Conservation (phyloP, 371 early-diverging fungal genomes). For the Mortierella sp. region DNA sequence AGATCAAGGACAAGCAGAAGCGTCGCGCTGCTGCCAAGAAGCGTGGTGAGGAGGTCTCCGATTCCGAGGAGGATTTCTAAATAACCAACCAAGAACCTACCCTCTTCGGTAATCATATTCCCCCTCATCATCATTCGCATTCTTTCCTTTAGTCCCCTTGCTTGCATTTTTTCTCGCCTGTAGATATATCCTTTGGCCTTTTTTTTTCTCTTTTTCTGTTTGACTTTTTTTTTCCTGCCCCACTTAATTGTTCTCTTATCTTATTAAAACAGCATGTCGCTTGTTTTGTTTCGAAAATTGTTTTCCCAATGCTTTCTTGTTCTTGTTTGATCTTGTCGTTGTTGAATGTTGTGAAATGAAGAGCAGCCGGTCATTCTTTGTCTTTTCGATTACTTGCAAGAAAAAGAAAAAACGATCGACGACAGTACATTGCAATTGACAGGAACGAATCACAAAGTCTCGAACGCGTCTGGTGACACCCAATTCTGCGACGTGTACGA, state of each 20-base stretch:
- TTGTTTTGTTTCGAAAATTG: conserved; percentile 4
- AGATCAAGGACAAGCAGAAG: conserved; percentile 54
- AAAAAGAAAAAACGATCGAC: too few species aligned
- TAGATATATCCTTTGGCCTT: conserved; percentile 10
- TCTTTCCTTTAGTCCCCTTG: neutral
- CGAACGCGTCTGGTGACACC: too few species aligned
- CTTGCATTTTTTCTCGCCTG: conserved; percentile 1
- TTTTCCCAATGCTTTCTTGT: neutral
- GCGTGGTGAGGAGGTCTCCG: conserved; percentile 45
- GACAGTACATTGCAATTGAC: too few species aligned
- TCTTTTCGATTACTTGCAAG: too few species aligned
- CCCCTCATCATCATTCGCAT: neutral
- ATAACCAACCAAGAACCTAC: conserved; percentile 2
- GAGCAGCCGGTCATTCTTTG: too few species aligned
- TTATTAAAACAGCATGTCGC: conserved; percentile 8
- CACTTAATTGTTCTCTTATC: neutral
- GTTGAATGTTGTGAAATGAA: too few species aligned
- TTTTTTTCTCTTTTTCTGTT: conserved; percentile 17
- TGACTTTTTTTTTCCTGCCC: conserved; percentile 16
- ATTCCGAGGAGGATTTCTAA: conserved; percentile 48
- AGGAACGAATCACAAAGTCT: too few species aligned
- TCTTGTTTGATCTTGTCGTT: neutral
- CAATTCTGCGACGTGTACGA: too few species aligned
- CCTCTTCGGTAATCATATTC: neutral
- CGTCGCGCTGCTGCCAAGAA: conserved; percentile 34